Evolutionary conservation across 495 filamentous ascomycete genomes (phyloP).

Genomic region (Penicillium maclennaniae): DNA sequence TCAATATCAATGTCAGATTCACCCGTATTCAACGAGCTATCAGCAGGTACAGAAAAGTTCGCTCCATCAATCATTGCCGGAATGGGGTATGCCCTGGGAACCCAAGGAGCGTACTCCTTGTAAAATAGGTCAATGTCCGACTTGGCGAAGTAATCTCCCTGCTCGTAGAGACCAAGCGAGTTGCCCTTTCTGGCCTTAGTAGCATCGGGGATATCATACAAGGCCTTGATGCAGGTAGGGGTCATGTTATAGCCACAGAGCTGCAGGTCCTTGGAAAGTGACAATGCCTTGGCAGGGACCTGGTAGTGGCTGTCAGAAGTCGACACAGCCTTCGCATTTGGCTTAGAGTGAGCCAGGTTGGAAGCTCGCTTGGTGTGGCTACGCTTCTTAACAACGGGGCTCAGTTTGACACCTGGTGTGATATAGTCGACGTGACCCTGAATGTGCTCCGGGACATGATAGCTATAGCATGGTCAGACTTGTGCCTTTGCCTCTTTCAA

Average conservation of each 20-base stretch:
- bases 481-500: neutral
- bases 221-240: conserved; percentile 49
- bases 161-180: conserved; percentile 53
- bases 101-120: conserved; percentile 40
- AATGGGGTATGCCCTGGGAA: conserved; percentile 40
- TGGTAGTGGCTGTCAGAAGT: neutral
- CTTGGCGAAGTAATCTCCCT: conserved; percentile 47
- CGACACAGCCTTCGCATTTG: conserved; percentile 1
- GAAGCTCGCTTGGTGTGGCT: conserved; percentile 21
- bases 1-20: conserved; percentile 50
- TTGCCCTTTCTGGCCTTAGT: conserved; percentile 37
- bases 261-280: conserved; percentile 16
- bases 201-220: conserved; percentile 50
- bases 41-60: conserved; percentile 28
- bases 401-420: conserved; percentile 52
- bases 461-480: conserved; percentile 28
- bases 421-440: conserved; percentile 56
- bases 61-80: conserved; percentile 42
- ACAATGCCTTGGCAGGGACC: conserved; percentile 16
- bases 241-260: conserved; percentile 47
- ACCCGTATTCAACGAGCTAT: conserved; percentile 26
- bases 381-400: conserved; percentile 21
- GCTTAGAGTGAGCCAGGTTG: conserved; percentile 14
- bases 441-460: conserved; percentile 51
- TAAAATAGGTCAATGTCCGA: conserved; percentile 57